These are phyloP conservation scores for Saccharomyces hybrid DNA, from an alignment of 1,139 yeast genomes.

Conservation along the genomic window DNA sequence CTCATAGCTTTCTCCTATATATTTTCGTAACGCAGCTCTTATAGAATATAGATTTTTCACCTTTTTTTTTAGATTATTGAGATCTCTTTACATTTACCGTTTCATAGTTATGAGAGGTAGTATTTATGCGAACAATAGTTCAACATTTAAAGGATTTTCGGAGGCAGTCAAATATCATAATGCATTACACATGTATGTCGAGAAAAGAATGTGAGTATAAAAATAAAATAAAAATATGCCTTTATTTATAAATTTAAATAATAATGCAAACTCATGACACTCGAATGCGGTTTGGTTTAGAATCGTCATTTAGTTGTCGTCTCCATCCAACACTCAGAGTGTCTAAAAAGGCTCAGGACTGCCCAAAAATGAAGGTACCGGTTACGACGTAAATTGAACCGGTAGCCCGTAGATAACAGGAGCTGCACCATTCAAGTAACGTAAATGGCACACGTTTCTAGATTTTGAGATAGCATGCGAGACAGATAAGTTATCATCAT, in stretches of 20 bases:
- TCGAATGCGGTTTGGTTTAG: neutral
- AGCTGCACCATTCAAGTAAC: conserved; percentile 70
- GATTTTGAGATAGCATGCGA: conserved; percentile 46
- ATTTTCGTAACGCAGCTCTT: neutral
- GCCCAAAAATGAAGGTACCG: neutral
- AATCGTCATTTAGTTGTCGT: neutral
- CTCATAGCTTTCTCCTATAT: neutral
- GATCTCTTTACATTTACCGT: neutral
- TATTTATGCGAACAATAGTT: neutral
- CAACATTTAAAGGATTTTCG: neutral
- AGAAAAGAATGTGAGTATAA: neutral
- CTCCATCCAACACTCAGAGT: neutral
- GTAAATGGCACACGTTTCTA: conserved; percentile 56
- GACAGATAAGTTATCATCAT: conserved; percentile 10
- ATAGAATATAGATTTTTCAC: neutral
- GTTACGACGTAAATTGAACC: conserved; percentile 21
- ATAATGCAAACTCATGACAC: neutral
- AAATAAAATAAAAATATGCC: neutral
- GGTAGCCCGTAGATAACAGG: conserved; percentile 78
- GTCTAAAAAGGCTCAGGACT: neutral
- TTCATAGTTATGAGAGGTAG: neutral
- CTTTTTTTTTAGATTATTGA: neutral
- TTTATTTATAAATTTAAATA: neutral
- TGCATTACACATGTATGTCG: neutral
- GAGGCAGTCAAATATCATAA: neutral